These are phyloP conservation scores for Monosporascus sp. DNA, from an alignment of 2,329 filamentous ascomycete genomes.

Conservation along the genomic window DNA sequence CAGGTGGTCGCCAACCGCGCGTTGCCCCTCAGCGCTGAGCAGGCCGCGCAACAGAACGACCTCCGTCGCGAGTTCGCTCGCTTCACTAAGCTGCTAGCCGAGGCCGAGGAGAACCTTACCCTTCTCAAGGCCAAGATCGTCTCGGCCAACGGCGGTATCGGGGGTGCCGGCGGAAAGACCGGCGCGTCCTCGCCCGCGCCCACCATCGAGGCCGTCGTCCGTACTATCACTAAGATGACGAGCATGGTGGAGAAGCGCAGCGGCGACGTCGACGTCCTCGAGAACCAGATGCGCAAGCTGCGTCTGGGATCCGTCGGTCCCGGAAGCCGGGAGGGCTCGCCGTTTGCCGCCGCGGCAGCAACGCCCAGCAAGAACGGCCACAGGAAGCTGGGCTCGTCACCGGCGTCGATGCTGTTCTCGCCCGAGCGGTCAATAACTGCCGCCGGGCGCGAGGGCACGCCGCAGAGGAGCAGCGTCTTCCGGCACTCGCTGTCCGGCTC, in stretches of 20 bases:
- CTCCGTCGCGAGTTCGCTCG: slow-evolving; percentile 69
- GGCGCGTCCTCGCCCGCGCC: slow-evolving; percentile 42
- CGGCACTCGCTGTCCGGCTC: slow-evolving; percentile 39
- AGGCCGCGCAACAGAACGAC: slow-evolving; percentile 77
- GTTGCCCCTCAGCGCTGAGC: slow-evolving; percentile 77
- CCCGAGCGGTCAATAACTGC: slow-evolving; percentile 29
- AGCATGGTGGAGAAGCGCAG: slow-evolving; percentile 86
- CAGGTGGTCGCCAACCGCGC: slow-evolving; percentile 58
- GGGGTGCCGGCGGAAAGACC: slow-evolving; percentile 20
- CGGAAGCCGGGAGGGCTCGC: slow-evolving; percentile 36
- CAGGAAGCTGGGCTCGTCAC: slow-evolving; percentile 16
- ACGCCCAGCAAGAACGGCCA: slow-evolving; percentile 5
- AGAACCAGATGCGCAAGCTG: slow-evolving; percentile 76
- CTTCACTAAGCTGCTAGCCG: slow-evolving; percentile 67
- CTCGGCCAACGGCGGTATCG: slow-evolving; percentile 44
- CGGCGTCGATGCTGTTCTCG: slow-evolving; percentile 23
- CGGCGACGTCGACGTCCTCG: slow-evolving; percentile 84
- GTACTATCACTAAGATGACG: slow-evolving; percentile 90
- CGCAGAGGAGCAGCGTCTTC: slow-evolving; percentile 30
- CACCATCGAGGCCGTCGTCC: slow-evolving; percentile 86
- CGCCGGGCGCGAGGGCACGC: slow-evolving; percentile 27
- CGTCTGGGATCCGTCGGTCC: slow-evolving; percentile 43
- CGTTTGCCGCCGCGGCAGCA: slow-evolving; percentile 26
- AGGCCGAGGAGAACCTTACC: slow-evolving; percentile 74
- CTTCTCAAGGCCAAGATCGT: slow-evolving; percentile 75